Evolutionary conservation across 2,329 filamentous ascomycete genomes (phyloP), one percentile per base, ranked within the genome.

Genomic region (Orbilia ellipsospora): DNA sequence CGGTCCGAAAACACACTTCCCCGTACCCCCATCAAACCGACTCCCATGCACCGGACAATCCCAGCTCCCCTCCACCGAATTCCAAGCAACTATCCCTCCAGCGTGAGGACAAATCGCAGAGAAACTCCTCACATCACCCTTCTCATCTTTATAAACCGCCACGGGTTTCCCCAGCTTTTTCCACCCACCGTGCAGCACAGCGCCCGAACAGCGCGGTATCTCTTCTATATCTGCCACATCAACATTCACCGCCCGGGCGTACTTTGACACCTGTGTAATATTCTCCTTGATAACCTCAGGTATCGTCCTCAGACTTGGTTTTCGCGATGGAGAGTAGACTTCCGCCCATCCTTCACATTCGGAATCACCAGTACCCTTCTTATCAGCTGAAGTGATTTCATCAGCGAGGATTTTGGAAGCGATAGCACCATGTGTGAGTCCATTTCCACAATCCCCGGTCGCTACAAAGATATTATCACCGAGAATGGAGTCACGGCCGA

Each of bases 151-250:
- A 81, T 88, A 89, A 0, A 88, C 84, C 0, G 86, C 87, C 7
- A 87, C 77, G 0, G 86, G 86, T 74, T 83, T 85, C n/a, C 80
- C 81, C 0, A 82, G 80, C 18, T 77, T 83, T 44, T 48, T 56
- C 31, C 77, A 13, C 1, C 76, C 77, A n/a, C 83, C 77, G 77
- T 88, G 87, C 70, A 88, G 78, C 4, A 88, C 86, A 0, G 85
- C 87, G 1, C 86, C 87, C 13, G 82, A 82, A 0, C 86, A 86
- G 0, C 80, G 81, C 0, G 81, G 83, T 0, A 88, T 81, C 48
- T 88, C 86, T 78, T 88, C 86, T 40, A 89, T 87, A 77, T 88
- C 86, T 0, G 81, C 81, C 60, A 88, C 86, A 75, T 88, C 87
- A 0, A 85, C 83, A 73, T 87, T 82, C 50, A 86, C 45, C 69